phyloP scores from a whole-genome alignment of 2,329 filamentous ascomycete species.

The Torrubiella hemipterigena region DNA sequence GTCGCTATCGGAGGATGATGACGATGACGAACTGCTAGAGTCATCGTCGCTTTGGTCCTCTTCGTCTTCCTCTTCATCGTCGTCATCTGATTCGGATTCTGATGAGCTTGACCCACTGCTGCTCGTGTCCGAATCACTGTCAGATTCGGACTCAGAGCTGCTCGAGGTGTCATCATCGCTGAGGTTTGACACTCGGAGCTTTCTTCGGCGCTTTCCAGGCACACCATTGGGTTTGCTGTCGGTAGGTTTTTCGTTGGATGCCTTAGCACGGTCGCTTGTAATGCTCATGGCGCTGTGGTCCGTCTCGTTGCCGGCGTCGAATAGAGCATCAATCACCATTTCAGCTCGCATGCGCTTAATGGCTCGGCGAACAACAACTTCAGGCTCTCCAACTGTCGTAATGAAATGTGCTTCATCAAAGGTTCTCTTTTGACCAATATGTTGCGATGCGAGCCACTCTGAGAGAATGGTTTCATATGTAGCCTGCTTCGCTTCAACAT shows the following conservation, averaged over 20 bases:
- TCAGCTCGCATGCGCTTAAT: conserved; percentile 54
- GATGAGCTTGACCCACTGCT: conserved; percentile 22
- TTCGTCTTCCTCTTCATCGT: conserved; percentile 16
- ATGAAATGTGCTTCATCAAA: conserved; percentile 43
- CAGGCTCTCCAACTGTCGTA: conserved; percentile 33
- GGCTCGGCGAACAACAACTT: conserved; percentile 39
- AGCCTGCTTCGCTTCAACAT: conserved; percentile 36
- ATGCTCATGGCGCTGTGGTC: conserved; percentile 16
- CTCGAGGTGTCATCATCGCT: conserved; percentile 23
- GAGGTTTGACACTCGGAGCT: conserved; percentile 34
- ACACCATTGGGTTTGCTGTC: conserved; percentile 32
- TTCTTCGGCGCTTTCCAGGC: conserved; percentile 37
- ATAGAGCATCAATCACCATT: conserved; percentile 42
- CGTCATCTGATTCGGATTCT: conserved; percentile 23
- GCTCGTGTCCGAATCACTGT: conserved; percentile 19
- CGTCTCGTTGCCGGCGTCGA: conserved; percentile 32
- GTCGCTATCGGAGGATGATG: conserved; percentile 24
- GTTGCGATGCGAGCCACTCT: conserved; percentile 27
- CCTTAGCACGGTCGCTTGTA: conserved; percentile 3
- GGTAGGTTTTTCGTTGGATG: conserved; percentile 13
- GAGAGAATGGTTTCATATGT: conserved; percentile 43
- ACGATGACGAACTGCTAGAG: conserved; percentile 22
- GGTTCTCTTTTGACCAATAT: conserved; percentile 28
- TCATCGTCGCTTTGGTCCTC: conserved; percentile 1
- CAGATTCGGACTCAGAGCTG: conserved; percentile 23